Evolutionary conservation across 129 eudicot species (phyloP), one percentile per base, ranked within the genome.

Genomic region (Arctium minus): DNA sequence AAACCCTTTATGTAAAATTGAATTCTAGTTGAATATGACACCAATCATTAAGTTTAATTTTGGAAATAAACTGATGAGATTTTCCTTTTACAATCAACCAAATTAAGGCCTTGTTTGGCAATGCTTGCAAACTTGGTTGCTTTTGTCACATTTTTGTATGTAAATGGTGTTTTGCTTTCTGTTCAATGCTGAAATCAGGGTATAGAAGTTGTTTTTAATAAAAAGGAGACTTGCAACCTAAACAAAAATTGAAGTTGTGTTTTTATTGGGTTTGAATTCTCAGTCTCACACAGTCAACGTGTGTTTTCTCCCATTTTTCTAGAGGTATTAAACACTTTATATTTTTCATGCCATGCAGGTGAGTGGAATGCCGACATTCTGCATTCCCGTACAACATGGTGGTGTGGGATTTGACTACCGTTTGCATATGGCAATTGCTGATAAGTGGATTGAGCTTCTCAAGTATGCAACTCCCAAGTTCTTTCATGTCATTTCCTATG

Each of bases 331-430:
- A 8, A 11, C 18, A n/a, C 32, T 44, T 36, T 22, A 77, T 8
- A 67, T 30, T 42, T 73, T 83, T 36, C 1, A 46, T 83, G 73
- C 15, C 7, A 48, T 79, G 70, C 89, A 96, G 99, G 99, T 96
- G 38, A 96, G 99, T 88, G 99, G 99, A 84, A 96, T 96, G 99
- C 99, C 99, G 72, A 85, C 99, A 7, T 96, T 96, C 75, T 79
- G 99, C 85, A 86, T 96, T 72, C 97, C 98, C 48, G 90, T 94
- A 73, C 85, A 88, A 84, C 98, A 92, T 87, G 99, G 99, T 48
- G 99, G 99, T 56, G 88, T 96, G 82, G 99, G 99, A 77, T 96
- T 96, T 78, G 97, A 96, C 82, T 96, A 96, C 71, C 99, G 99
- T 74, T 89, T 96, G 81, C 99, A 96, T 86, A 96, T 96, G 99